Evolutionary conservation across 2,329 filamentous ascomycete genomes (phyloP).

Genomic region (Trichoderma sp.): DNA sequence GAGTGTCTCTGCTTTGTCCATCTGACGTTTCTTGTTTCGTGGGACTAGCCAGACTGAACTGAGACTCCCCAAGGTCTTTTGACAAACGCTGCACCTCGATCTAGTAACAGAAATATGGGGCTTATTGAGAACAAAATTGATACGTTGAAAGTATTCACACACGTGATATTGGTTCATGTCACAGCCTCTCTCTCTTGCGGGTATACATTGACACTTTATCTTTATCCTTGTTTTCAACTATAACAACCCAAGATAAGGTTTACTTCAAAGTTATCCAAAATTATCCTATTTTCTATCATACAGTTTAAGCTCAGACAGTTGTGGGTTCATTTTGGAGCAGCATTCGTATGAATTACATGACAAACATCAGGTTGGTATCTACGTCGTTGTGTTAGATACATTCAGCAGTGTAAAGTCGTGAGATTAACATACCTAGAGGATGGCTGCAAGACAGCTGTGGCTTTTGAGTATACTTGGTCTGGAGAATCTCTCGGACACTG

Average conservation of each 20-base stretch:
- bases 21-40: no score
- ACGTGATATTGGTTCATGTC: not conserved
- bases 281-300: not conserved
- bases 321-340: not conserved
- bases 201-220: not conserved
- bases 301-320: not conserved
- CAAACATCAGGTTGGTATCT: constrained; percentile 70
- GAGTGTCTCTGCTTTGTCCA: no score
- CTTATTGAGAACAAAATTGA: no score
- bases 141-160: no score
- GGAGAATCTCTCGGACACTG: constrained; percentile 87
- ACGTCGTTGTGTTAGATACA: constrained; percentile 29
- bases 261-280: not conserved
- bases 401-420: not conserved
- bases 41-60: no score
- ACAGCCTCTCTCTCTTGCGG: not conserved
- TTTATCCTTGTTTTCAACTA: not conserved
- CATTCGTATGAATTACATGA: constrained; percentile 55
- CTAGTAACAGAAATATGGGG: no score
- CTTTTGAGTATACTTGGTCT: constrained; percentile 88
- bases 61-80: no score
- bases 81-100: no score
- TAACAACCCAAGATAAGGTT: not conserved
- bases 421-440: constrained; percentile 74
- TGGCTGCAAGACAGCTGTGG: constrained; percentile 96